Percentiles rank a stretch among this genome's conserved stretches.
phyloP scores from a whole-genome alignment of 768 basidiomycete species.

The Tephrocybe sp. region DNA sequence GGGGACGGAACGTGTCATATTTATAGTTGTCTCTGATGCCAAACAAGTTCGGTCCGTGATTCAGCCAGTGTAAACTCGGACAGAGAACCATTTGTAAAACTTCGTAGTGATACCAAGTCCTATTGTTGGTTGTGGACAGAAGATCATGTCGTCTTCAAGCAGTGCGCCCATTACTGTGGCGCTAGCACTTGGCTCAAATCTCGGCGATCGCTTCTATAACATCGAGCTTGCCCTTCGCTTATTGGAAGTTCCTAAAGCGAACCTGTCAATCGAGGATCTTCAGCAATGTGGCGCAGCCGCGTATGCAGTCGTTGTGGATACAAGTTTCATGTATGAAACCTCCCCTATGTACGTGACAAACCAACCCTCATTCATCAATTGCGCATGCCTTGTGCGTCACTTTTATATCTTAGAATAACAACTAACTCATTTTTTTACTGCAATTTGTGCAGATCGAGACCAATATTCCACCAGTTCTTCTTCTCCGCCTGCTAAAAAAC shows the following conservation, averaged over 20 bases:
- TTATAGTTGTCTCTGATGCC: constrained; percentile 1
- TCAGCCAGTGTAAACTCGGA: no score
- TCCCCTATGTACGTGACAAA: constrained; percentile 94
- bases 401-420: neutral
- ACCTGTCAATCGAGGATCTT: constrained; percentile 20
- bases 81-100: no score
- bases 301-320: constrained; percentile 53
- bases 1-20: constrained; percentile 19
- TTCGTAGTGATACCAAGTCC: no score
- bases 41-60: constrained; percentile 7
- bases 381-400: constrained; percentile 78
- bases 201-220: constrained; percentile 83
- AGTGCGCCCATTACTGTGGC: constrained; percentile 32
- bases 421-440: neutral
- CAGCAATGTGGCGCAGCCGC: constrained; percentile 17
- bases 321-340: constrained; percentile 91
- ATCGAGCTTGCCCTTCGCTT: constrained; percentile 75
- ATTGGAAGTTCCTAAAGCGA: constrained; percentile 49
- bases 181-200: constrained; percentile 86
- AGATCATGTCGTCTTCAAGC: neutral
- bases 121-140: no score
- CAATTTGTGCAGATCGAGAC: constrained; percentile 68
- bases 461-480: constrained; percentile 50
- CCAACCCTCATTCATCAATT: constrained; percentile 87
- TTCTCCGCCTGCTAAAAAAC: constrained; percentile 65